These are phyloP conservation scores for Ophiostoma ulmi DNA, from an alignment of 2,329 filamentous ascomycete species.

Conservation along the genomic window DNA sequence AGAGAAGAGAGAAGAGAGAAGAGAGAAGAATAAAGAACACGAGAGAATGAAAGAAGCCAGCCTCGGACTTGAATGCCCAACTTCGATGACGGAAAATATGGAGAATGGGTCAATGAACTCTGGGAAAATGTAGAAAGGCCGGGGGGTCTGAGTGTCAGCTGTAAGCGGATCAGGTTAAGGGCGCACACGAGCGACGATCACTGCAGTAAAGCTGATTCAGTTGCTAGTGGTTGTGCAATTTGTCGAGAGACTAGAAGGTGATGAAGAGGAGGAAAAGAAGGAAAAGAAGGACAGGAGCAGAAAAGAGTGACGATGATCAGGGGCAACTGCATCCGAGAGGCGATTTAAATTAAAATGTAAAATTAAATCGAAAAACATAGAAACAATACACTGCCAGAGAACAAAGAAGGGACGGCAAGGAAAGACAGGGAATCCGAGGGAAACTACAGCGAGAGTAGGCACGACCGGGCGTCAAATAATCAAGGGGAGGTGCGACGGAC, in stretches of 20 bases:
- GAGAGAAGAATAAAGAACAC: constrained; percentile 16
- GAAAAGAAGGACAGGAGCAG: not conserved
- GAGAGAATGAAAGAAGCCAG: constrained; percentile 13
- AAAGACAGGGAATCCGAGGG: not conserved
- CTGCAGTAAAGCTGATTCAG: not conserved
- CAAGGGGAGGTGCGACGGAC: not conserved
- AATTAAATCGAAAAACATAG: not conserved
- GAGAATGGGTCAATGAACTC: not conserved
- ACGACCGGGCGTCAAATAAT: not conserved
- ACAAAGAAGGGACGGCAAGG: constrained; percentile 4
- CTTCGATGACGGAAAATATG: constrained; percentile 15
- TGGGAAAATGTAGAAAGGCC: not conserved
- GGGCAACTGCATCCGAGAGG: not conserved
- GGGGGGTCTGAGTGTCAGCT: not conserved
- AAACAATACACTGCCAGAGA: not conserved
- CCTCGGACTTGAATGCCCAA: not conserved
- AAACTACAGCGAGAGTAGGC: not conserved
- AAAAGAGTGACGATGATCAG: not conserved
- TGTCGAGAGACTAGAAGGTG: not conserved
- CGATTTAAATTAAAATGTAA: not conserved
- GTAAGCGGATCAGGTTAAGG: not conserved
- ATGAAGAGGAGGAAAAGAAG: not conserved
- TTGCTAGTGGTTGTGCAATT: not conserved
- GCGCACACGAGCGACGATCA: constrained; percentile 8
- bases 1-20: constrained; percentile 7